Evolutionary conservation across 2,329 filamentous ascomycete species (phyloP), one percentile per base, ranked within the genome.

Genomic region (Furcasterigmium sp.): DNA sequence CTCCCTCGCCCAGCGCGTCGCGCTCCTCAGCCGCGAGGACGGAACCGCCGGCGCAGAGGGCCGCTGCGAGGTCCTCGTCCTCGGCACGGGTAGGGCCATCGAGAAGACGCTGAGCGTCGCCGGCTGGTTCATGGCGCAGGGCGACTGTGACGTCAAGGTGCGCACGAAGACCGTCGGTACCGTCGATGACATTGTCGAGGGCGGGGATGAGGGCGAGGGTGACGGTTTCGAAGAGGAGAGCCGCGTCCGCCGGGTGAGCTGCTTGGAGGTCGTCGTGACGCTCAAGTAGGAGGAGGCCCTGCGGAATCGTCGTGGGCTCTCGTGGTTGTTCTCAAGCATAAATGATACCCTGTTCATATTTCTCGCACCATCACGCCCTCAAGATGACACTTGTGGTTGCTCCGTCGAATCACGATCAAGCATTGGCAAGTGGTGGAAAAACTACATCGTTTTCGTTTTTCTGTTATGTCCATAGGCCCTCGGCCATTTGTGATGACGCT

Each of bases 61-160:
- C 9, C 19, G 23, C 14, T 41, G 39, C 30, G 58, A 54, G 17
- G 80, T 87, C 4, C 67, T 75, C 13, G 59, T 87, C 2, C 71
- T 84, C 42, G 85, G 78, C 8, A 83, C 82, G 0, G 84, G 85
- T 2, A 75, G 73, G 51, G 85, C 84, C 8, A 81, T 89, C 23
- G 69, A 75, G 48, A 80, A 80, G 60, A 77, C 77, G 1, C 60
- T 86, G 46, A 68, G 75, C 20, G 60, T 89, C 6, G 85, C 78
- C 0, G 60, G 76, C 26, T 84, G 78, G 69, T 87, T 88, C 51
- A 73, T 79, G 59, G 70, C 76, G 42, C 73, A 83, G 59, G 67
- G 61, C 11, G 78, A 80, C 48, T 82, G 78, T 49, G 56, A 61
- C 5, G 80, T 88, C 2, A 64, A 69, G 52, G 55, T 87, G 41